Conservation (phyloP, 768 basidiomycete genomes). For the Amanita thiersii region DNA sequence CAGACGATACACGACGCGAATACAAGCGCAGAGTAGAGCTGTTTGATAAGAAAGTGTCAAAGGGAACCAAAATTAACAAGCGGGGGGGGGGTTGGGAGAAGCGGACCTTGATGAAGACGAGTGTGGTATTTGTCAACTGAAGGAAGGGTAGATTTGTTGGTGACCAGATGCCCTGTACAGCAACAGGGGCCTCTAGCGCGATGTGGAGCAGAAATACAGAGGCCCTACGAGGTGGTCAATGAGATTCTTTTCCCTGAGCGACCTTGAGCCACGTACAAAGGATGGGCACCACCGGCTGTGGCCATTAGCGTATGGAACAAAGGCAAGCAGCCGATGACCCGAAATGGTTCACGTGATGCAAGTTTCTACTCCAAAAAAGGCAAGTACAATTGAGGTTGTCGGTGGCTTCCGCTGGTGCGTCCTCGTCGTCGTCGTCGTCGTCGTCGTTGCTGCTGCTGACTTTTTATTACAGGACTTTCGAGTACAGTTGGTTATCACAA, state of each 20-base stretch:
- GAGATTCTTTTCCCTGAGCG: background rate
- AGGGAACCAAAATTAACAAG: background rate
- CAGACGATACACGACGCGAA: conserved; percentile 53
- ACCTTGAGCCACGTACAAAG: background rate
- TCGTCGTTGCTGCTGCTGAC: too few species aligned
- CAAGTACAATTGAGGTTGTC: too few species aligned
- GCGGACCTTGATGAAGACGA: conserved; percentile 69
- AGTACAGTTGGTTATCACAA: too few species aligned
- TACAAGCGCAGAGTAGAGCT: conserved; percentile 66
- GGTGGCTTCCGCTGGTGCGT: too few species aligned
- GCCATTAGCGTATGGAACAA: background rate
- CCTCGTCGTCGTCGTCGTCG: too few species aligned
- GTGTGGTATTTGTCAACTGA: conserved; percentile 74
- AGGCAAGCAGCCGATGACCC: too few species aligned
- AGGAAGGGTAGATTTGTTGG: conserved; percentile 62
- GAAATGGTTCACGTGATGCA: too few species aligned
- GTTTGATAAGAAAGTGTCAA: background rate
- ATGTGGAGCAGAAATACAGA: conserved; percentile 72
- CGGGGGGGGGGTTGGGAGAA: background rate
- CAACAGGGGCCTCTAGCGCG: conserved; percentile 71
- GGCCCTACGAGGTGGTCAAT: conserved; percentile 53
- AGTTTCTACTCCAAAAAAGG: too few species aligned
- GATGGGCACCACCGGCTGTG: conserved; percentile 5
- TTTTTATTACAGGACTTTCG: too few species aligned
- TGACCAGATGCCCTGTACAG: conserved; percentile 65